Conservation (phyloP, 441 rosid genomes). For the Erodium moschatum region DNA sequence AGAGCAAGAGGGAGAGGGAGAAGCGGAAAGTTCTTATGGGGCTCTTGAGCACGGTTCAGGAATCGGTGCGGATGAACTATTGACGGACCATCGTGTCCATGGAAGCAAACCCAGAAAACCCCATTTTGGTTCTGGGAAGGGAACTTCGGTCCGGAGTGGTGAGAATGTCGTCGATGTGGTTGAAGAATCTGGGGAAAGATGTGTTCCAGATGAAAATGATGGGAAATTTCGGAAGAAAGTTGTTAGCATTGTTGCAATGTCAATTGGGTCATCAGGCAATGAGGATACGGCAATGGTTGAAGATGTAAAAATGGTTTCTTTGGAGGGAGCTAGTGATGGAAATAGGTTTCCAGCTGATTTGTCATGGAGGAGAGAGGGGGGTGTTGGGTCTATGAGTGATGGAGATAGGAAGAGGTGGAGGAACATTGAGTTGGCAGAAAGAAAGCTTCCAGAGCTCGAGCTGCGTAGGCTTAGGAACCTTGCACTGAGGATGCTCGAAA, state of each 20-base stretch:
- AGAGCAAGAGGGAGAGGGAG: conserved; percentile 4
- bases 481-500: conserved; percentile 73
- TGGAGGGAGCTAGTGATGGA: background rate
- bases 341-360: conserved; percentile 22
- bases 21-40: conserved; percentile 19
- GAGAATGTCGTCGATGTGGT: too few species aligned
- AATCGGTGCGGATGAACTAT: conserved; percentile 19
- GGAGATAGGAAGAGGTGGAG: conserved; percentile 30
- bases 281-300: too few species aligned
- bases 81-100: conserved; percentile 19
- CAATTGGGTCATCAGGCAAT: background rate
- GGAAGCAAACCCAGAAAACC: background rate
- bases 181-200: too few species aligned
- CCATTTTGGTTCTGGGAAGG: background rate
- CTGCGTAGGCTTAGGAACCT: conserved; percentile 60
- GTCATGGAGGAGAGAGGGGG: conserved; percentile 33
- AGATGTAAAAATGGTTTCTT: too few species aligned
- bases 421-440: conserved; percentile 50
- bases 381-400: conserved; percentile 15
- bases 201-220: too few species aligned
- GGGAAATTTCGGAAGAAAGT: background rate
- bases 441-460: conserved; percentile 57
- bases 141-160: background rate
- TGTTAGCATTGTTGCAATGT: conserved; percentile 16
- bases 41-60: background rate